Conservation (phyloP, 306 rosid genomes). For the Rosa rugosa region DNA sequence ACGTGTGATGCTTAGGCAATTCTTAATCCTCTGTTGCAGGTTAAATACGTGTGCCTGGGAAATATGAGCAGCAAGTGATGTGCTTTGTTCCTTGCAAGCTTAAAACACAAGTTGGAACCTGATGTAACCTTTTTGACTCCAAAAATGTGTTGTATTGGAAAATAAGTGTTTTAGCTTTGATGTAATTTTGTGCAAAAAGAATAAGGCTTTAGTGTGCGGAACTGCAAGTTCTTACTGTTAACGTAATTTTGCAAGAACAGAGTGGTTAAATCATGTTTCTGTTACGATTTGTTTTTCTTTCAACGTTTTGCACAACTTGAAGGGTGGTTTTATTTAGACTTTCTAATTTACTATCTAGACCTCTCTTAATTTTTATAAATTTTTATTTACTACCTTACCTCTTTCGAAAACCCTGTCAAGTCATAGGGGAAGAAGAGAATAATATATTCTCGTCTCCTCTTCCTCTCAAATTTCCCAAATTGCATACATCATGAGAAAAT, state of each 20-base stretch:
- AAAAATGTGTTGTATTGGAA: background rate
- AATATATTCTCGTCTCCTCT: too few species aligned
- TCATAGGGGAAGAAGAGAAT: too few species aligned
- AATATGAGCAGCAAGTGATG: constrained; percentile 66
- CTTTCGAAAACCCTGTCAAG: too few species aligned
- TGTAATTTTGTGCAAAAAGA: background rate
- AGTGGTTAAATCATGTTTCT: background rate
- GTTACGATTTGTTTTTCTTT: background rate
- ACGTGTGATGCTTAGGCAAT: background rate
- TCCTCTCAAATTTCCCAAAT: too few species aligned
- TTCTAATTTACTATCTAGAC: too few species aligned
- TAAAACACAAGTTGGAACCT: constrained; percentile 9
- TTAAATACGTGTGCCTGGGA: constrained; percentile 90
- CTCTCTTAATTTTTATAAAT: too few species aligned
- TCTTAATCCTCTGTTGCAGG: constrained; percentile 40
- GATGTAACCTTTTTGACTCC: constrained; percentile 7
- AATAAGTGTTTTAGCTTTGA: constrained; percentile 7
- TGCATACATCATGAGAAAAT: too few species aligned
- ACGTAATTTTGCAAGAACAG: background rate
- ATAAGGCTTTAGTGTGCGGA: background rate
- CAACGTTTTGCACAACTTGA: background rate
- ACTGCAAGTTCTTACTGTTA: background rate
- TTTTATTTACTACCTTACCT: too few species aligned
- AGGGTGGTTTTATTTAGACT: background rate
- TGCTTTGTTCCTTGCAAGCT: constrained; percentile 24